Conservation (phyloP, 2,329 filamentous ascomycete genomes). For the Dactylonectria estremocensis region DNA sequence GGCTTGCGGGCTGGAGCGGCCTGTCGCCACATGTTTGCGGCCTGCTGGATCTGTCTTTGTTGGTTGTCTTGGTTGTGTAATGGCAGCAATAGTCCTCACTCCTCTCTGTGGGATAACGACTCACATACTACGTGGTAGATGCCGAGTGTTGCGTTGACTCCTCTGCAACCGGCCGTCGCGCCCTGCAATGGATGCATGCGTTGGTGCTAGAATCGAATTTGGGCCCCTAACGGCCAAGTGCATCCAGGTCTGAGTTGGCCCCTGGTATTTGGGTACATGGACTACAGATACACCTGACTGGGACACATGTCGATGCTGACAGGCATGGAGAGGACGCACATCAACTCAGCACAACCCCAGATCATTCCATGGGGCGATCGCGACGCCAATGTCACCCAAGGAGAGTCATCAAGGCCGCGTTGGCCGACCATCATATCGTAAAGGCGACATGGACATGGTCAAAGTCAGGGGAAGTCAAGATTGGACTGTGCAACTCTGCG, state of each 20-base stretch:
- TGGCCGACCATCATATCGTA: constrained; percentile 3
- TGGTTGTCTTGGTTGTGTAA: background rate
- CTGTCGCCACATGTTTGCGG: constrained; percentile 10
- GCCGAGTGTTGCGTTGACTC: too few species aligned
- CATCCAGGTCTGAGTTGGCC: background rate
- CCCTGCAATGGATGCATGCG: background rate
- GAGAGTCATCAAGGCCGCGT: background rate
- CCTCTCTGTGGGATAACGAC: background rate
- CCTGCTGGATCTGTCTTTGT: constrained; percentile 24
- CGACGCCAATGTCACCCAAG: constrained; percentile 15
- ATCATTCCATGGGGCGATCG: constrained; percentile 10
- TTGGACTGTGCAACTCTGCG: constrained; percentile 11
- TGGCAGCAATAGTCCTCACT: background rate
- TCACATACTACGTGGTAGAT: too few species aligned
- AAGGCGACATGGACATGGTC: constrained; percentile 13
- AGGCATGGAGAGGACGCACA: constrained; percentile 1
- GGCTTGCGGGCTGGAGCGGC: constrained; percentile 18
- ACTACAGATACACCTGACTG: background rate
- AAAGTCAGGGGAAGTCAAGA: constrained; percentile 17
- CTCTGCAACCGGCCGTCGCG: too few species aligned
- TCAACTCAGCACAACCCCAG: background rate
- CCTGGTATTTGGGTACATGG: background rate
- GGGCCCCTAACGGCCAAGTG: background rate
- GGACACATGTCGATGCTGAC: background rate
- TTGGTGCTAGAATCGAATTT: background rate